phyloP scores from a whole-genome alignment of 116 monocot species.

The Trichopus zeylanicus region DNA sequence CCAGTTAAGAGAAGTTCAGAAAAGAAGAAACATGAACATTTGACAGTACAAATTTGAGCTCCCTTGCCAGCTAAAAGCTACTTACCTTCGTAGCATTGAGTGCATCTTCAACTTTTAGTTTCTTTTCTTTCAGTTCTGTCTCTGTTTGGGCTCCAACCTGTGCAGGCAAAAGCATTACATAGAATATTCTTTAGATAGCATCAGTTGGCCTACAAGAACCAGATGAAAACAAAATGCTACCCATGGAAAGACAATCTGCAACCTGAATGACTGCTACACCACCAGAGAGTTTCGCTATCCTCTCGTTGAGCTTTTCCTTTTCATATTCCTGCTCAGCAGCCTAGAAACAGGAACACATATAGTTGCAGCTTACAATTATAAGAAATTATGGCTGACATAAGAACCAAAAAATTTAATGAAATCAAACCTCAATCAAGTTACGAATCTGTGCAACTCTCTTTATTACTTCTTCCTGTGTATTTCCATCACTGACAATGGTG shows the following conservation, averaged over 20 bases:
- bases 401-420: background rate
- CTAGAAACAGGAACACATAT: conserved; percentile 18
- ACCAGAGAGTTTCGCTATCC: conserved; percentile 90
- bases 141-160: conserved; percentile 89
- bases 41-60: background rate
- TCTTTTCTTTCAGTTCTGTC: conserved; percentile 88
- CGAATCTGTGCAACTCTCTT: conserved; percentile 73
- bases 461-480: conserved; percentile 64
- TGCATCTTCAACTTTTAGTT: conserved; percentile 88
- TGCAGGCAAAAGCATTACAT: background rate
- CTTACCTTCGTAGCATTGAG: conserved; percentile 84
- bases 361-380: background rate
- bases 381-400: background rate
- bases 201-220: no score
- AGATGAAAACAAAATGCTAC: background rate
- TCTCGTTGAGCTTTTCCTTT: conserved; percentile 80
- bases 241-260: background rate
- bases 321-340: conserved; percentile 86
- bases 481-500: conserved; percentile 88
- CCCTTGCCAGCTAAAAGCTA: background rate
- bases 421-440: conserved; percentile 70
- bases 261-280: conserved; percentile 96
- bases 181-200: background rate
- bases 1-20: background rate
- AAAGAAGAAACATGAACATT: background rate